These are phyloP conservation scores for Bryoerythrophyllum caledonicum DNA, from an alignment of 225 moss, liverwort and hornwort genomes.

Conservation along the genomic window DNA sequence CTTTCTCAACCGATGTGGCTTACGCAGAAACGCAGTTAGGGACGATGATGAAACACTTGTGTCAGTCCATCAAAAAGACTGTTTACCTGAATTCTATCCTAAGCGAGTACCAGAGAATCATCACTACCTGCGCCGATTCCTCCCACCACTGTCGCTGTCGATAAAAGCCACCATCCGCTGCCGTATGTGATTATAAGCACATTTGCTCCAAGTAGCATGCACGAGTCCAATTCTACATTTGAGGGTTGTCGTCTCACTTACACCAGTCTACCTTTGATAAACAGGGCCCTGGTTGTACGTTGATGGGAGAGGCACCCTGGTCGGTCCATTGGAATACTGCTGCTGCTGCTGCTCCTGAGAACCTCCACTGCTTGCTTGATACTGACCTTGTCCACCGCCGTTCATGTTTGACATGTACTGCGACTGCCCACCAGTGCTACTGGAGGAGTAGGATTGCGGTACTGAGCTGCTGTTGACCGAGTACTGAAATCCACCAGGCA, in stretches of 20 bases:
- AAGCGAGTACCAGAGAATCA: conserved; percentile 38
- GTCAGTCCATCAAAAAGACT: conserved; percentile 49
- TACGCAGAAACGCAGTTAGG: conserved; percentile 42
- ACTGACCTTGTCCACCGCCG: conserved; percentile 47
- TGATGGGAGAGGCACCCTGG: conserved; percentile 47
- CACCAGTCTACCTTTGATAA: conserved; percentile 67
- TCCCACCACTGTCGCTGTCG: conserved; percentile 24
- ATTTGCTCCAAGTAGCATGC: conserved; percentile 47
- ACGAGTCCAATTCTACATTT: conserved; percentile 40
- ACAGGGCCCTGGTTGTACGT: conserved; percentile 60
- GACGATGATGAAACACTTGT: conserved; percentile 41
- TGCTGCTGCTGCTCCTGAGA: conserved; percentile 36
- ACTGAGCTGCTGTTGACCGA: conserved; percentile 43
- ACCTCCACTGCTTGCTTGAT: conserved; percentile 51
- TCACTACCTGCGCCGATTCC: conserved; percentile 53
- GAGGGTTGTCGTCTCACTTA: conserved; percentile 61
- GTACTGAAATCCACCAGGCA: conserved; percentile 38
- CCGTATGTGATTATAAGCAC: conserved; percentile 39
- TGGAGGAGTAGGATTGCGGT: conserved; percentile 46
- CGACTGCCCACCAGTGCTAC: conserved; percentile 43
- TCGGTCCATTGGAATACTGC: conserved; percentile 62
- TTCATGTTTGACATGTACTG: conserved; percentile 47
- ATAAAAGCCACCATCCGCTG: conserved; percentile 36
- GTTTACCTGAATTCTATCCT: conserved; percentile 54
- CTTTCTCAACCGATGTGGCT: conserved; percentile 38